These are phyloP conservation scores for Curvularia hawaiiensis DNA, from an alignment of 2,329 filamentous ascomycete species.

Conservation along the genomic window DNA sequence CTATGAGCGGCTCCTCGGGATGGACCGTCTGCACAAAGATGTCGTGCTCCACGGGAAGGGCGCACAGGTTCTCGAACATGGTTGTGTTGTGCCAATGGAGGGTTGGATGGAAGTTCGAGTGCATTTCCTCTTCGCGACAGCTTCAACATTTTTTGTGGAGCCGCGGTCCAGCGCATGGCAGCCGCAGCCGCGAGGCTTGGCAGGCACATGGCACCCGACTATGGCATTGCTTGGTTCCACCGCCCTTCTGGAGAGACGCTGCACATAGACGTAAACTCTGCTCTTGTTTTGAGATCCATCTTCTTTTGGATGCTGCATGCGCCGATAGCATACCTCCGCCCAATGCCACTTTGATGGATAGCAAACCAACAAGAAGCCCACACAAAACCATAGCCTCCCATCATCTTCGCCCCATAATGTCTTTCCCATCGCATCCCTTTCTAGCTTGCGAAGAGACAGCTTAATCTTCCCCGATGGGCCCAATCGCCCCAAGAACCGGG, in stretches of 20 bases:
- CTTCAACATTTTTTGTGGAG: constrained; percentile 36
- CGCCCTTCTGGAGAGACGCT: background rate
- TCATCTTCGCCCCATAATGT: background rate
- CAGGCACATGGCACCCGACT: constrained; percentile 13
- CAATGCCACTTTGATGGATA: background rate
- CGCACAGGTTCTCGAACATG: constrained; percentile 94
- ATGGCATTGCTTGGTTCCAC: background rate
- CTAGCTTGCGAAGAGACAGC: too few relatives aligned
- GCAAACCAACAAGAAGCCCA: background rate
- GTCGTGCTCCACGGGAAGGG: constrained; percentile 81
- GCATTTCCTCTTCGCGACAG: constrained; percentile 9
- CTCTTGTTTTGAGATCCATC: background rate
- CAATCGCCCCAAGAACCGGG: background rate
- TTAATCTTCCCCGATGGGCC: background rate
- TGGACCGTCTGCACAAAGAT: constrained; percentile 89
- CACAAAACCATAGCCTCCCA: background rate
- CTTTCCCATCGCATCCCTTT: background rate
- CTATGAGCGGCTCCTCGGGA: constrained; percentile 80
- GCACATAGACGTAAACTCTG: background rate
- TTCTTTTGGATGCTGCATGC: background rate
- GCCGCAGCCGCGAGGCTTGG: constrained; percentile 24
- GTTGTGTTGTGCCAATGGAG: constrained; percentile 7
- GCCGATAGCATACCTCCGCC: background rate
- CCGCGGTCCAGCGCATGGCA: constrained; percentile 15
- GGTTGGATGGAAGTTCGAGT: constrained; percentile 1